These are phyloP conservation scores for Pseudopyricularia javanii DNA, from an alignment of 2,329 filamentous ascomycete species.

Conservation along the genomic window DNA sequence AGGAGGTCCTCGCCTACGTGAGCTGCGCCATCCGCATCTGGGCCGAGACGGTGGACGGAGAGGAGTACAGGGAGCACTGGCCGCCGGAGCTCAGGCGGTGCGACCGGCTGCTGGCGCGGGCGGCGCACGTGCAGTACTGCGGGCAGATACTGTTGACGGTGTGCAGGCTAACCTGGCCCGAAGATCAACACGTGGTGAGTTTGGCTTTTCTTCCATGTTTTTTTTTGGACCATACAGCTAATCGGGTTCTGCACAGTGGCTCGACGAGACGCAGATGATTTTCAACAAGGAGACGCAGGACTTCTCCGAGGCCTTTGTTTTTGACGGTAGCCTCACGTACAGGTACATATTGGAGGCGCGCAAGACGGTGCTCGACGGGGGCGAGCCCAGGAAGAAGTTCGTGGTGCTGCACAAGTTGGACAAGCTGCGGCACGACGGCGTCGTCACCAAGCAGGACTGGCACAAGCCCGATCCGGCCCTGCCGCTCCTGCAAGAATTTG, in stretches of 20 bases:
- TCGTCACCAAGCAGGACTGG: not conserved
- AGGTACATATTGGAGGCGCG: not conserved
- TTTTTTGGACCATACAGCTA: not conserved
- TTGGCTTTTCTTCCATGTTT: not conserved
- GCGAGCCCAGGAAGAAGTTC: not conserved
- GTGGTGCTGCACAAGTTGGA: not conserved
- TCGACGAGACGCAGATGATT: not conserved
- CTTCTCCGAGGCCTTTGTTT: not conserved
- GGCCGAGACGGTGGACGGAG: not conserved
- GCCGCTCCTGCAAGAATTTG: not conserved
- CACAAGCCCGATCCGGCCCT: not conserved
- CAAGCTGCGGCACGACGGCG: not conserved
- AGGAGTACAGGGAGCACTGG: not conserved
- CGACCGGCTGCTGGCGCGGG: not conserved
- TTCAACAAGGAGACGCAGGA: not conserved
- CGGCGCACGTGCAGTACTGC: not conserved
- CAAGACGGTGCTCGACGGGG: not conserved
- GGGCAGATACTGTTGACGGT: not conserved
- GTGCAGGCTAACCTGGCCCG: not conserved
- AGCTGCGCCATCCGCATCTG: not conserved
- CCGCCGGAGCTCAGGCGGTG: not conserved
- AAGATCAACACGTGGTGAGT: not conserved
- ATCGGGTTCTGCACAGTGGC: not conserved
- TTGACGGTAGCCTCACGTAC: constrained; percentile 1
- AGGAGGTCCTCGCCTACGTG: not conserved